Base-by-base conservation (phyloP, 768 basidiomycete species). In the Artomyces pyxidatus region DNA sequence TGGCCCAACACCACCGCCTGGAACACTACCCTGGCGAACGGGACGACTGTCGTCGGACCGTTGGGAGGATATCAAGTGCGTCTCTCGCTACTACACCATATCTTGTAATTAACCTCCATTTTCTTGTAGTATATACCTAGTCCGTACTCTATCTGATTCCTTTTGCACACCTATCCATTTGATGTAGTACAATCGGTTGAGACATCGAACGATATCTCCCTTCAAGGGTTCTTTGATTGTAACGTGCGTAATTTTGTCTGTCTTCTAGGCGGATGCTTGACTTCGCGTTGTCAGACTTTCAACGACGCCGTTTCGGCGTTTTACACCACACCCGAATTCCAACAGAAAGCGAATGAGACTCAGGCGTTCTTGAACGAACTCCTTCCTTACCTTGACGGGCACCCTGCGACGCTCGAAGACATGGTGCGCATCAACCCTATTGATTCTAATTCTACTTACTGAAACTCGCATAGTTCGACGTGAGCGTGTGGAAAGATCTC, bases 151-250 rank as follows among this genome's bases (percentile, higher is more conserved):
- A n/a, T n/a, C n/a, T n/a, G n/a, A n/a, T n/a, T n/a, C n/a, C n/a
- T n/a, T n/a, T n/a, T n/a, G n/a, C n/a, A n/a, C n/a, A n/a, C n/a
- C n/a, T n/a, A n/a, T n/a, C n/a, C n/a, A n/a, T n/a, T n/a, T n/a
- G n/a, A n/a, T 44, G 5, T 51, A 77, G 82, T 85, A 50, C 73
- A 85, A 49, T 76, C 81, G 8, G 77, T 86, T 10, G 74, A 84
- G 42, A 74, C 83, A 3, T 63, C 72, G 27, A 68, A 81, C 37
- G 78, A 83, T 51, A 65, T 84, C 17, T 78, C 81, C 1, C 63
- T 88, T 16, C 82, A 87, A 54, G 84, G 83, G 21, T 85, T 70
- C 61, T 74, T 77, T n/a, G 64, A 65, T 7, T 88, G 85, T 59
- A 69, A 67, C 37, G 81, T 81, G 44, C 17, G 71, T 56, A 4